Base-by-base conservation (phyloP, 306 rosid genomes). In the Cucumis sativus region DNA sequence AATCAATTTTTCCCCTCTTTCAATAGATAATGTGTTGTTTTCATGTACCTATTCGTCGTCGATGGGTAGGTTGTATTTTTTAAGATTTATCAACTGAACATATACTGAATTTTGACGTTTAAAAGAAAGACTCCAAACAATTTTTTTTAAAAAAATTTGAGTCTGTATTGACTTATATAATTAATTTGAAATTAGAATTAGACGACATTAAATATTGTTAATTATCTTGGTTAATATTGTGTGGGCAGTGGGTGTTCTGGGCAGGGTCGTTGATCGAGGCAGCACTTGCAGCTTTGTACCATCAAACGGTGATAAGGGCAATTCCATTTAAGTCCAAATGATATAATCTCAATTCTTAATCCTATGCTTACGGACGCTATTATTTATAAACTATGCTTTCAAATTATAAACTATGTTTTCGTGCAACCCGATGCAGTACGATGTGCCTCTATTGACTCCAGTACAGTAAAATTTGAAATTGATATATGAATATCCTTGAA, bases 351-450 rank as follows among this genome's bases (percentile, higher is more conserved):
- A 59, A 8, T 13, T 49, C 16, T 23, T 5, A 57, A 62, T 62
- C 40, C 30, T 58, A 10, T 10, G 67, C 20, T 62, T 28, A 47
- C 4, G 16, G 52, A n/a, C 7, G 28, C 13, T 57, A 2, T 57
- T 57, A 57, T 57, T 57, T 57, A 18, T 10, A 61, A 28, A 28
- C 10, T n/a, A 28, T 61, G 67, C 67, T 62, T 62, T 1, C 16
- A 62, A 10, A 60, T 23, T 23, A 14, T 62, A 5, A n/a, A n/a
- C n/a, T n/a, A 93, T 23, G 80, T 57, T 69, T 88, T 86, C 97
- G 86, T 86, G 79, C 97, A 93, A 45, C 84, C 92, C 40, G 91
- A 87, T 70, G 88, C 93, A 3, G 85, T 78, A 77, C 97, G 89
- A 39, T 88, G 39, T 6, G n/a, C 89, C 28, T 89, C 96, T 55